Percentiles rank a stretch among this genome's conserved stretches.
phyloP scores from a whole-genome alignment of 1,284 basidiomycete species.

The Tremellales sp. region DNA sequence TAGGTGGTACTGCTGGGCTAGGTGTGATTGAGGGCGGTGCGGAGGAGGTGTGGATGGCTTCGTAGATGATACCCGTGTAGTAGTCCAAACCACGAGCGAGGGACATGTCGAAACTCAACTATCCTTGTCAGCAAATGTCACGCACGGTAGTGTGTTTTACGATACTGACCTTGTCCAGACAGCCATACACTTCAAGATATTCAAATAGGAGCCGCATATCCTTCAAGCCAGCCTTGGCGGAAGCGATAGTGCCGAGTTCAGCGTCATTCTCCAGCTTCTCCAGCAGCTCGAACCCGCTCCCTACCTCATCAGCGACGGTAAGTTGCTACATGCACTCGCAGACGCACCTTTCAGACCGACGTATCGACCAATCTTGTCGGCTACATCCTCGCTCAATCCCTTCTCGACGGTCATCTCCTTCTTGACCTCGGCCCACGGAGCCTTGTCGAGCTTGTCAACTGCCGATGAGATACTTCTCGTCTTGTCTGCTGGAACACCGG shows the following conservation, averaged over 20 bases:
- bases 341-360: slow-evolving; percentile 82
- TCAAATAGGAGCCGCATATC: slow-evolving; percentile 87
- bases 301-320: slow-evolving; percentile 16
- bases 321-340: background rate
- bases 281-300: slow-evolving; percentile 66
- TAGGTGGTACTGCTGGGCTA: slow-evolving; percentile 53
- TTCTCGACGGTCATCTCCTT: slow-evolving; percentile 97
- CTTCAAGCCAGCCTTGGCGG: slow-evolving; percentile 76
- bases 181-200: slow-evolving; percentile 75
- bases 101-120: slow-evolving; percentile 95
- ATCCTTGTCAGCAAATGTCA: slow-evolving; percentile 1
- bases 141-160: background rate
- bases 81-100: slow-evolving; percentile 96
- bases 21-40: slow-evolving; percentile 76
- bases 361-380: slow-evolving; percentile 94
- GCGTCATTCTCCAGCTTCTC: slow-evolving; percentile 67
- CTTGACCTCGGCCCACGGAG: slow-evolving; percentile 86
- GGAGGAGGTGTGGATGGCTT: slow-evolving; percentile 88
- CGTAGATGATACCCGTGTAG: slow-evolving; percentile 98
- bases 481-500: slow-evolving; percentile 88
- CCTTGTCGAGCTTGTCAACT: slow-evolving; percentile 98
- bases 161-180: slow-evolving; percentile 64
- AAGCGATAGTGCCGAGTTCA: slow-evolving; percentile 64
- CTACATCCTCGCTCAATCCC: slow-evolving; percentile 73
- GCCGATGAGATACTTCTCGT: slow-evolving; percentile 93